Evolutionary conservation across 306 rosid genomes (phyloP).

Genomic region (Cucurbita moschata): DNA sequence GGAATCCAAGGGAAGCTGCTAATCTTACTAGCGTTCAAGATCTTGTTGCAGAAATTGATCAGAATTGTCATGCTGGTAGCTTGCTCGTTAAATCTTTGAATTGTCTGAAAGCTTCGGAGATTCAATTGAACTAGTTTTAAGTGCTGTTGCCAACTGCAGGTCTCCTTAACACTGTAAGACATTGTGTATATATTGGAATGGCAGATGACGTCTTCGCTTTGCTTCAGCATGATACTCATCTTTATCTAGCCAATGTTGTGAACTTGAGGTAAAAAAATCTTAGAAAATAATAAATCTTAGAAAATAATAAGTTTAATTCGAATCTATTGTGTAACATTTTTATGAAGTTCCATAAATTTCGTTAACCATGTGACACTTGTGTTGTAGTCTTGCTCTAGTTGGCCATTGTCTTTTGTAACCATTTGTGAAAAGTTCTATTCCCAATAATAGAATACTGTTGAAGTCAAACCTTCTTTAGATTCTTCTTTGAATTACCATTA

Average conservation of each 20-base stretch:
- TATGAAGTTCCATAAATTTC: not conserved
- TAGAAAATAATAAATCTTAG: not conserved
- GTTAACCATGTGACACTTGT: not conserved
- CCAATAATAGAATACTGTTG: not conserved
- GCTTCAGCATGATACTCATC: constrained; percentile 87
- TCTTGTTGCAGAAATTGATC: constrained; percentile 57
- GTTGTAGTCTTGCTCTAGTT: not conserved
- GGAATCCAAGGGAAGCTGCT: constrained; percentile 62
- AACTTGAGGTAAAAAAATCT: constrained; percentile 50
- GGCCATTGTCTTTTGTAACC: not conserved
- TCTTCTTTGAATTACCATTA: not conserved
- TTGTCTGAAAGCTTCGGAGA: not conserved
- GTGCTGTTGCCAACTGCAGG: constrained; percentile 29
- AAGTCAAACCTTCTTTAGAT: not conserved
- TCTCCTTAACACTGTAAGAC: constrained; percentile 60
- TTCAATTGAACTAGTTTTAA: not conserved
- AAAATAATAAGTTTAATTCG: not conserved
- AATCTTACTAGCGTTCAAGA: constrained; percentile 67
- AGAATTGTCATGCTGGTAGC: constrained; percentile 54
- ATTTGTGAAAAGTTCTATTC: not conserved
- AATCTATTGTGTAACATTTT: not conserved
- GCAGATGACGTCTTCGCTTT: constrained; percentile 76
- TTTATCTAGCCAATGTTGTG: constrained; percentile 81
- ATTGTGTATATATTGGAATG: constrained; percentile 88
- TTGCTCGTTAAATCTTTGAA: constrained; percentile 1